Conservation (phyloP, 352 stramenopile species). For the Globisporangium splendens region DNA sequence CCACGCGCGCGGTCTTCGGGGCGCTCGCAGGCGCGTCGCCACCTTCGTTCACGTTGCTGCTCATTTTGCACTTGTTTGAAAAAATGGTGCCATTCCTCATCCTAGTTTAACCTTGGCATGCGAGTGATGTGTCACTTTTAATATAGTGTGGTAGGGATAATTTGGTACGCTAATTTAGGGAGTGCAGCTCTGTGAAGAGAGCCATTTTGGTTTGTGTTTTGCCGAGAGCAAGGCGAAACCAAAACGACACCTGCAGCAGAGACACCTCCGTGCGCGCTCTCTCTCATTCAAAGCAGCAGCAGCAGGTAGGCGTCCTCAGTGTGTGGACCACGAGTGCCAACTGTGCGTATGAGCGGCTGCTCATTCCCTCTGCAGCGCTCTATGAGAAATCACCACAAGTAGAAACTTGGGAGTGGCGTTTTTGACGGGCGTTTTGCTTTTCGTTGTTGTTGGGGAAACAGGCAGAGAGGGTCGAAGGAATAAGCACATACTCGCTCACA, state of each 20-base stretch:
- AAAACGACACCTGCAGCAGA: background rate
- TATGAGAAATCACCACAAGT: too few relatives aligned
- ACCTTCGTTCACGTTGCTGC: background rate
- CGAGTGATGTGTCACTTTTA: background rate
- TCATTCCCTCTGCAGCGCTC: too few relatives aligned
- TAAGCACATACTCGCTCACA: background rate
- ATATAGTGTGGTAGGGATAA: background rate
- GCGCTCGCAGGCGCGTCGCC: background rate
- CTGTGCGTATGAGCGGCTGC: too few relatives aligned
- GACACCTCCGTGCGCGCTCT: too few relatives aligned
- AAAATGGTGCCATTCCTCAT: background rate
- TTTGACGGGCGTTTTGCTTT: too few relatives aligned
- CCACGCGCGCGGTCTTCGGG: slow-evolving; percentile 7
- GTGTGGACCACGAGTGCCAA: too few relatives aligned
- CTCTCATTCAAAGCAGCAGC: too few relatives aligned
- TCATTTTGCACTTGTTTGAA: slow-evolving; percentile 2
- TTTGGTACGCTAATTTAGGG: background rate
- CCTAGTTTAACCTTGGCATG: background rate
- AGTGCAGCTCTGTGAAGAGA: too few relatives aligned
- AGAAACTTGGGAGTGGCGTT: too few relatives aligned
- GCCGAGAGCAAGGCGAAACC: background rate
- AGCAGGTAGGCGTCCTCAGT: too few relatives aligned
- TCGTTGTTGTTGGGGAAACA: background rate
- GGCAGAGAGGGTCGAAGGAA: background rate
- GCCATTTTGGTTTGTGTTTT: too few relatives aligned